Evolutionary conservation across 2,329 filamentous ascomycete species (phyloP).

Genomic region (Podosphaera fusca): DNA sequence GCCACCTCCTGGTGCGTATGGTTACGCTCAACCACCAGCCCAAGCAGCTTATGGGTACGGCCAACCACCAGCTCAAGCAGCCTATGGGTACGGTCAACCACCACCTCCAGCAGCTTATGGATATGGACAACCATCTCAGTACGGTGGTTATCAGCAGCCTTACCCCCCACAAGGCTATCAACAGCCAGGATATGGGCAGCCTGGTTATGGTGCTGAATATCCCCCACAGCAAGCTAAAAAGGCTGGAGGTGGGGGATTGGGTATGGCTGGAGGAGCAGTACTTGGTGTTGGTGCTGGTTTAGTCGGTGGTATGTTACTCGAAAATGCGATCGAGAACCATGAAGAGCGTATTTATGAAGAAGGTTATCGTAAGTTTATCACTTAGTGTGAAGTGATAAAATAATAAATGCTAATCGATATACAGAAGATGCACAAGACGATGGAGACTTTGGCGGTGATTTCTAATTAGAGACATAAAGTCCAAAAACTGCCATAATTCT

Average conservation of each 20-base stretch:
- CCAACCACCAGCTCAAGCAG: constrained; percentile 18
- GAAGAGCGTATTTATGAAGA: constrained; percentile 34
- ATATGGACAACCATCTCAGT: constrained; percentile 3
- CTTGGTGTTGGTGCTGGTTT: constrained; percentile 64
- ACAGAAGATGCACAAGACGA: constrained; percentile 1
- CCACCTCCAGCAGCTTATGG: constrained; percentile 18
- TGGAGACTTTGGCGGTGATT: background rate
- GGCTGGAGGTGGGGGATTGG: constrained; percentile 31
- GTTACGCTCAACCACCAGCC: constrained; percentile 8
- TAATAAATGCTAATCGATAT: background rate
- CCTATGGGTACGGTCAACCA: constrained; percentile 12
- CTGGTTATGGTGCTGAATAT: constrained; percentile 10
- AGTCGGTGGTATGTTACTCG: constrained; percentile 52
- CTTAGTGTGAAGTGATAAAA: background rate
- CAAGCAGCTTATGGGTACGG: constrained; percentile 15
- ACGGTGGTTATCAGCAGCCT: constrained; percentile 11
- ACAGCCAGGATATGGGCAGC: constrained; percentile 6
- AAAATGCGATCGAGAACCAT: constrained; percentile 38
- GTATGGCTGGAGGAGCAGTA: constrained; percentile 49
- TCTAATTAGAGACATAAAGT: no score
- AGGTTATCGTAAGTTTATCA: constrained; percentile 18
- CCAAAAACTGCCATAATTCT: no score
- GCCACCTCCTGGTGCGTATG: constrained; percentile 18
- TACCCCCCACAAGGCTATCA: constrained; percentile 20
- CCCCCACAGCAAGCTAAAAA: constrained; percentile 15